Base-by-base conservation (phyloP, 2,329 filamentous ascomycete species). In the Calonectria pseudoreteaudii region DNA sequence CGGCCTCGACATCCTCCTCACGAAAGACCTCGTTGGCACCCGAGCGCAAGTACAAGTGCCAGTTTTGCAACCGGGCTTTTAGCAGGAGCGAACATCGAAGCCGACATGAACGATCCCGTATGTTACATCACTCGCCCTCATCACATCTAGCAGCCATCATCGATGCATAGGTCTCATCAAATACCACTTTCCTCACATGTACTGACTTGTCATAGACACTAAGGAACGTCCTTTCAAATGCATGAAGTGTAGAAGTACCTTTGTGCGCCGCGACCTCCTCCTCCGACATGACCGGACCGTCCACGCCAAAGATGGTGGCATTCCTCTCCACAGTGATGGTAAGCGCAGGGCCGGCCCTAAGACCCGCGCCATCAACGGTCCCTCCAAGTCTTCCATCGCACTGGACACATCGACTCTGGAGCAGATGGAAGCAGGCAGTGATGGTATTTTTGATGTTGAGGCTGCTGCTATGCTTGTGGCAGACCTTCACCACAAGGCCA, bases 151-250 rank as follows among this genome's bases (percentile, higher is more conserved):
- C 70, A 36, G 36, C 44, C 56, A 44, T 28, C 70, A 69, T 72
- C 74, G 68, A 70, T 52, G 66, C 58, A 56, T 67, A 50, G 50
- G 66, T 66, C 66, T 60, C 49, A 72, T 56, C 58, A 67, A 49
- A 68, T n/a, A n/a, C 49, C 67, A 56, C 75, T 75, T 56, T 47
- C 41, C 23, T 41, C 18, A 38, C 38, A 49, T 68, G 36, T 44
- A 74, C 83, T 85, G 80, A 86, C 70, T 68, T 47, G 49, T 64
- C 71, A 75, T 86, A 98, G 96, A 98, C 86, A 99, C 97, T 77
- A 99, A 99, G 87, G 97, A 98, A 87, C 93, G 97, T 76, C 97
- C 97, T 47, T 99, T 99, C 91, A 98, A 98, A 86, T 99, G 97
- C 87, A 91, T 95, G 88, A 99, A 99, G 88, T 99, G 97, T 86